Base-by-base conservation (phyloP, 352 stramenopile species). In the Globisporangium nagaii region DNA sequence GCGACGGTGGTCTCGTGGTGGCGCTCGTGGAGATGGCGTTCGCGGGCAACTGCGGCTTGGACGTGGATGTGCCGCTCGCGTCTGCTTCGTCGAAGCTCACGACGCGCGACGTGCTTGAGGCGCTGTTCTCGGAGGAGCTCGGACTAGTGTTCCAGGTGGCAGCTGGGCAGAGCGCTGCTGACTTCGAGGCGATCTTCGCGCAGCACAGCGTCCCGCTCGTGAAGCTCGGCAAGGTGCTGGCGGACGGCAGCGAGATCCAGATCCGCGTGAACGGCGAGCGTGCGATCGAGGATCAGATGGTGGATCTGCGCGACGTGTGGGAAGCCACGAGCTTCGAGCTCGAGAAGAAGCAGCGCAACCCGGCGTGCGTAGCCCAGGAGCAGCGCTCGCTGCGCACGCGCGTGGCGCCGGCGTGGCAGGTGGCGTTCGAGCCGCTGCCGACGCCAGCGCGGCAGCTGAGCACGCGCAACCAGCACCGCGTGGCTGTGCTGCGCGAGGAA, bases 1-100 rank as follows among this genome's bases (percentile, higher is more conserved):
- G 92, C 44, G 97, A 99, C 75, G 97, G 97, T 63, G 97, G 97
- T 65, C 78, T 99, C 22, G 79, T 97, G 25, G 88, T 97, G 8
- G 88, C 93, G 20, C 70, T 99, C 9, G 65, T 99, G 13, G 97
- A 99, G 73, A 99, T 99, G 97, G 95, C 96, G 1, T 99, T 99
- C 66, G 91, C 95, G 20, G 97, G 97, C 51, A 98, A 99, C 77
- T 98, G 97, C 63, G 96, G 96, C 32, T 70, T 99, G 13, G 73
- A 97, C 31, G 79, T 99, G 8, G 73, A 96, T 56, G 80, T 99
- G 48, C 88, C 78, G 9, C 75, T 71, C 34, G 13, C 69, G 10
- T 53, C 58, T 12, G 19, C 45, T 2, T 4, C 36, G 20, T 20
- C 28, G 22, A 73, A 77, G 31, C 50, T 70, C 5, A 74, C 78